phyloP scores from a whole-genome alignment of 2,329 filamentous ascomycete genomes.

The Hirsutella minnesotensis region DNA sequence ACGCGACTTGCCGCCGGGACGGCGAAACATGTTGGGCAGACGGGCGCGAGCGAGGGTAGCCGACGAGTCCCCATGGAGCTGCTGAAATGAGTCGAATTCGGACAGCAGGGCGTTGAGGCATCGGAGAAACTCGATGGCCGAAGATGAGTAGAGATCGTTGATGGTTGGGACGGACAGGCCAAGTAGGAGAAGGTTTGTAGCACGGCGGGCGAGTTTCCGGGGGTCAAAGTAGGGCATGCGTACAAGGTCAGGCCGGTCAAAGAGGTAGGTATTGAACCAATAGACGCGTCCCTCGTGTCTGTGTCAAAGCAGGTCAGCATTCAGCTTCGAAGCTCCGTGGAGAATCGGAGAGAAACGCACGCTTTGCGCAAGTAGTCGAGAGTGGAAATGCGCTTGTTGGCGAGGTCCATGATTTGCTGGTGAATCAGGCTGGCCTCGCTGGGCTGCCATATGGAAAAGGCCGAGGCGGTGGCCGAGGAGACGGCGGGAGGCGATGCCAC shows the following conservation, averaged over 20 bases:
- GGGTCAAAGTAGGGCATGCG: constrained; percentile 78
- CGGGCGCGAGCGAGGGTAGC: constrained; percentile 65
- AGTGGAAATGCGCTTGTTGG: constrained; percentile 87
- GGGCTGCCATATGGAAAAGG: constrained; percentile 20
- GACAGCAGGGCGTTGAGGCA: constrained; percentile 73
- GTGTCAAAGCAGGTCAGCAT: neutral
- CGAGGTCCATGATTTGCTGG: constrained; percentile 68
- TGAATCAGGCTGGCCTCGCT: constrained; percentile 38
- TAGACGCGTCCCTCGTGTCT: constrained; percentile 91
- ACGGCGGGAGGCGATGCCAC: neutral
- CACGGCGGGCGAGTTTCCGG: constrained; percentile 75
- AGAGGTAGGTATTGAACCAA: constrained; percentile 97
- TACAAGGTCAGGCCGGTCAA: constrained; percentile 68
- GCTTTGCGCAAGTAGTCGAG: constrained; percentile 86
- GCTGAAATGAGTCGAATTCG: constrained; percentile 91
- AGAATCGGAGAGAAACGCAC: constrained; percentile 38
- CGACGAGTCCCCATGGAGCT: constrained; percentile 60
- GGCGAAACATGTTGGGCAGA: constrained; percentile 74
- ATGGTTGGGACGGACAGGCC: constrained; percentile 85
- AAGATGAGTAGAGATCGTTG: constrained; percentile 74
- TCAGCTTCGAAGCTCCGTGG: neutral
- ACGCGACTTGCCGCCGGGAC: constrained; percentile 46
- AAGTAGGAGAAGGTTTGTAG: constrained; percentile 86
- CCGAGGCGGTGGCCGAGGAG: constrained; percentile 1
- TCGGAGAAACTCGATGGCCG: constrained; percentile 73